Percentiles rank a stretch among this genome's conserved stretches.
Conservation (phyloP, 192 early-diverging fungal species). For the Backusella circina region DNA sequence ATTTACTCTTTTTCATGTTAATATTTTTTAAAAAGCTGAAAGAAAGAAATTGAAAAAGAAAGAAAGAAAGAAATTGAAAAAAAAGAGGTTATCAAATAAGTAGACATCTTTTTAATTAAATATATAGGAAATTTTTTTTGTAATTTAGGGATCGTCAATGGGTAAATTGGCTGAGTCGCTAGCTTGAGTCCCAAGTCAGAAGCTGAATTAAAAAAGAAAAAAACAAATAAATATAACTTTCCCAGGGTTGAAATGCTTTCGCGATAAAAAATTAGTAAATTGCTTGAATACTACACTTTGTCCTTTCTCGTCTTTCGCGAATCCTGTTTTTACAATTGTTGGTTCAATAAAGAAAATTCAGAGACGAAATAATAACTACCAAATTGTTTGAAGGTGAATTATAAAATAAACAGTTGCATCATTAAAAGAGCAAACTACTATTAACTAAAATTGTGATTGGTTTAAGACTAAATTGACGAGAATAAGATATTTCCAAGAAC, state of each 20-base stretch:
- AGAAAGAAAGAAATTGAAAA: background rate
- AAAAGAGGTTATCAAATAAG: background rate
- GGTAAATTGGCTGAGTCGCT: background rate
- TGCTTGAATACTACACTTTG: background rate
- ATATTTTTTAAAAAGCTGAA: background rate
- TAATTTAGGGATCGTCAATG: background rate
- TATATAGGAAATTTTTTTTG: background rate
- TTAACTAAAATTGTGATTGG: background rate
- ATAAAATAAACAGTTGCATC: background rate
- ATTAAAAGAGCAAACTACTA: background rate
- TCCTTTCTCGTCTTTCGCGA: too few relatives aligned
- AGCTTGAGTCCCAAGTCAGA: background rate
- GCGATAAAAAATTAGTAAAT: background rate
- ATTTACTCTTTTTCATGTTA: constrained; percentile 13
- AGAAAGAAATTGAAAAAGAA: background rate
- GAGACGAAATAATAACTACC: background rate
- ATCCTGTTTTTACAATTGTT: background rate
- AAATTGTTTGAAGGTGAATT: background rate
- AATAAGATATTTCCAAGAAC: background rate
- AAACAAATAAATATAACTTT: background rate
- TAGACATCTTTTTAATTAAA: background rate
- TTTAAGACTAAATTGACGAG: background rate
- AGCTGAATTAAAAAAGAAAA: background rate
- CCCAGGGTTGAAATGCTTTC: background rate
- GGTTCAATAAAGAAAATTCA: background rate